phyloP scores from a whole-genome alignment of 1,139 yeast species.

The Candida smagusa region DNA sequence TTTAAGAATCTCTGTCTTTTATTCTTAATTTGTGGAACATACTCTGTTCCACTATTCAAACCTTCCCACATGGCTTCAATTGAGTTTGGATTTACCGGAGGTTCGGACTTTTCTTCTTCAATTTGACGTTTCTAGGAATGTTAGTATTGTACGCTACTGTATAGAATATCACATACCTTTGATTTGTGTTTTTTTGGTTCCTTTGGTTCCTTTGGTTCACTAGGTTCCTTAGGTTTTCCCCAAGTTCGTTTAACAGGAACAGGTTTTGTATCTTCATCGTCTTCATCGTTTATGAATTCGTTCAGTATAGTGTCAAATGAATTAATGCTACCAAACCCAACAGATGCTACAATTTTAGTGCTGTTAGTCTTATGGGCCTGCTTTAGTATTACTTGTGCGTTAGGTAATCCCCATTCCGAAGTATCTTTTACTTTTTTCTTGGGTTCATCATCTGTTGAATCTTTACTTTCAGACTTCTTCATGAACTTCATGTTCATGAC shows the following conservation, averaged over 20 bases:
- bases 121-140: conserved; percentile 4
- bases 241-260: conserved; percentile 4
- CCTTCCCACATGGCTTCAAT: conserved; percentile 31
- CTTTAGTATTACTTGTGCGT: conserved; percentile 22
- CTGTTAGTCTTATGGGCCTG: conserved; percentile 20
- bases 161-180: conserved; percentile 9
- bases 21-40: conserved; percentile 16
- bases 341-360: conserved; percentile 25
- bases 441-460: conserved; percentile 31
- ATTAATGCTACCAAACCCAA: conserved; percentile 50
- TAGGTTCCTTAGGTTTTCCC: conserved; percentile 14
- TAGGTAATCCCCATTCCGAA: conserved; percentile 61
- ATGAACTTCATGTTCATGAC: conserved; percentile 73
- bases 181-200: conserved; percentile 3
- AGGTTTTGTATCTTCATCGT: conserved; percentile 4
- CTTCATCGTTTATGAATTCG: conserved; percentile 6
- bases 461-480: conserved; percentile 30
- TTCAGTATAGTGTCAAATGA: conserved; percentile 9
- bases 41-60: conserved; percentile 15
- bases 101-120: conserved; percentile 3
- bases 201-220: conserved; percentile 5
- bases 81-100: conserved; percentile 9
- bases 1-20: conserved; percentile 15
- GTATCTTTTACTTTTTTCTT: conserved; percentile 45
- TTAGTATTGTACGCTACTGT: conserved; percentile 8